Evolutionary conservation across 2,329 filamentous ascomycete genomes (phyloP).

Genomic region (Aspergillus tubingensis): DNA sequence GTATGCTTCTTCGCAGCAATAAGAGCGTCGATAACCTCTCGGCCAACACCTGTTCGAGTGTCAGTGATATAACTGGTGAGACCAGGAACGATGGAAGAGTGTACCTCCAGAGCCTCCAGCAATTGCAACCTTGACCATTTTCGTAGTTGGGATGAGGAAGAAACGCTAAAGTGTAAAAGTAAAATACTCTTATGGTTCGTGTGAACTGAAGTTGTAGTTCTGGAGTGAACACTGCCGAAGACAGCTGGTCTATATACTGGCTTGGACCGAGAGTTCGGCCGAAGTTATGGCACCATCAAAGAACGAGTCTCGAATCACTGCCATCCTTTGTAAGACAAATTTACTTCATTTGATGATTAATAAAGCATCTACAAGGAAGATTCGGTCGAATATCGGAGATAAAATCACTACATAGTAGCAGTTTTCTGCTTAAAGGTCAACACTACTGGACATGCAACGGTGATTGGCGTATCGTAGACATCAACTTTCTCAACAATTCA

Average conservation of each 20-base stretch:
- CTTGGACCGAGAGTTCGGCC: not conserved
- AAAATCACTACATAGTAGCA: too few relatives aligned
- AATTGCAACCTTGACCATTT: constrained; percentile 13
- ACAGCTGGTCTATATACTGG: not conserved
- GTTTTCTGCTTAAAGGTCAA: too few relatives aligned
- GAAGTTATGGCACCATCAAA: not conserved
- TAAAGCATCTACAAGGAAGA: too few relatives aligned
- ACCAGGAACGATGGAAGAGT: not conserved
- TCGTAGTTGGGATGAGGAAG: not conserved
- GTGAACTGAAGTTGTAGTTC: not conserved
- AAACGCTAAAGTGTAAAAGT: too few relatives aligned
- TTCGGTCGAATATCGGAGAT: too few relatives aligned
- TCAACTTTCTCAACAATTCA: too few relatives aligned
- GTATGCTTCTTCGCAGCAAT: constrained; percentile 9
- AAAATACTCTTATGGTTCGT: too few relatives aligned
- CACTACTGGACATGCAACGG: too few relatives aligned
- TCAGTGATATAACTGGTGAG: not conserved
- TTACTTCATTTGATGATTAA: too few relatives aligned
- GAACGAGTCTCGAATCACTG: too few relatives aligned
- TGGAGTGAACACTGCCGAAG: not conserved
- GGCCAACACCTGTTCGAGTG: constrained; percentile 1
- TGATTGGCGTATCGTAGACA: too few relatives aligned
- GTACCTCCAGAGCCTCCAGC: constrained; percentile 7
- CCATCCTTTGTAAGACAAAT: too few relatives aligned
- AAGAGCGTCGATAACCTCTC: constrained; percentile 11